Evolutionary conservation across 176 grass and related monocot genomes (phyloP).

Genomic region (Poa pratensis): DNA sequence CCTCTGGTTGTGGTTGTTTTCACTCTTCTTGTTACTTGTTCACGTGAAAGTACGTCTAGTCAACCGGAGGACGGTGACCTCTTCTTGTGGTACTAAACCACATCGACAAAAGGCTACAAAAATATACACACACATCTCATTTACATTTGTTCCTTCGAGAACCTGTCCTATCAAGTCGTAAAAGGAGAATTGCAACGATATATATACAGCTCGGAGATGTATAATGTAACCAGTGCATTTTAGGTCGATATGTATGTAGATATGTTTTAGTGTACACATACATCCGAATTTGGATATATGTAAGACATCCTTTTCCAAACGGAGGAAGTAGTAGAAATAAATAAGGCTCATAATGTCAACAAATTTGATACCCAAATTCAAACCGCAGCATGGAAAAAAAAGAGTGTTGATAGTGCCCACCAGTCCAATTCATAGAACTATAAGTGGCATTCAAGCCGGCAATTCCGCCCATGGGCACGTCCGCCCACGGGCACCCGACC

Average conservation of each 20-base stretch:
- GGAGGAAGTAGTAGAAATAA: background rate
- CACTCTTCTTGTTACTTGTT: background rate
- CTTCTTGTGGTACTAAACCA: background rate
- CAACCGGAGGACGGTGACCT: background rate
- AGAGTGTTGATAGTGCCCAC: too few relatives aligned
- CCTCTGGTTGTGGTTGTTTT: slow-evolving; percentile 1
- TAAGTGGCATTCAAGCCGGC: too few relatives aligned
- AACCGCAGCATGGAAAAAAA: too few relatives aligned
- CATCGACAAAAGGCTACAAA: background rate
- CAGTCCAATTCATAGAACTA: too few relatives aligned
- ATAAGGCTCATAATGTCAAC: too few relatives aligned
- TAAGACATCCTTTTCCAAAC: too few relatives aligned
- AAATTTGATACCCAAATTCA: background rate
- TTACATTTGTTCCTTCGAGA: background rate
- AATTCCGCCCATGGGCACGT: too few relatives aligned
- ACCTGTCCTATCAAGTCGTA: background rate
- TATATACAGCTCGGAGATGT: background rate
- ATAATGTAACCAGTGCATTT: background rate
- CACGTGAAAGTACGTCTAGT: background rate
- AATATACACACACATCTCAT: background rate
- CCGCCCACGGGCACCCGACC: too few relatives aligned
- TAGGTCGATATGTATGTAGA: background rate
- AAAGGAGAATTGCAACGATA: background rate
- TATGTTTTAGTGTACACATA: too few relatives aligned
- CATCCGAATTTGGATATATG: too few relatives aligned